These are phyloP conservation scores for Colletotrichum sp. DNA, from an alignment of 2,329 filamentous ascomycete genomes.

Conservation along the genomic window DNA sequence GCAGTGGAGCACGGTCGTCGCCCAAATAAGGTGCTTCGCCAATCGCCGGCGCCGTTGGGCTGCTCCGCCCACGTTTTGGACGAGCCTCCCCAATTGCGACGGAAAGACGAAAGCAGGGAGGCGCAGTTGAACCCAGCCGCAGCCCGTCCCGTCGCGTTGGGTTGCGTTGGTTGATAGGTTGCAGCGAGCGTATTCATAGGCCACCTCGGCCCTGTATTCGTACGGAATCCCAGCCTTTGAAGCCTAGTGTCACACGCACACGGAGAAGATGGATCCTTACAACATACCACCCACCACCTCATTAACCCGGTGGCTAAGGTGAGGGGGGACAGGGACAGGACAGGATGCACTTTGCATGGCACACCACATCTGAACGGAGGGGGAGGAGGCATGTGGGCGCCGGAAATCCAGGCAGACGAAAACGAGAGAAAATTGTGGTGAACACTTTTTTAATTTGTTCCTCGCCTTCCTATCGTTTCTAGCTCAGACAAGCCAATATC, in stretches of 20 bases:
- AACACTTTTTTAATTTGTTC: not conserved
- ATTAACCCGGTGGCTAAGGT: constrained; percentile 5
- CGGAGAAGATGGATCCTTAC: not conserved
- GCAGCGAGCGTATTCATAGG: not conserved
- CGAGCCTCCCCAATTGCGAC: constrained; percentile 1
- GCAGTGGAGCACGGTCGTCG: constrained; percentile 1
- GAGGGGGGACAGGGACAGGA: not conserved
- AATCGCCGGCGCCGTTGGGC: constrained; percentile 12
- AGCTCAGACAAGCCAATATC: not conserved
- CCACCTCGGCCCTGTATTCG: not conserved
- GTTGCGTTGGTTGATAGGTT: not conserved
- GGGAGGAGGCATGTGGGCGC: not conserved
- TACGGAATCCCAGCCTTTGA: not conserved
- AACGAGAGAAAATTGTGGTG: not conserved
- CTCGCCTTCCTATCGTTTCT: not conserved
- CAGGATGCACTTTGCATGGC: not conserved
- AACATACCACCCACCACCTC: not conserved
- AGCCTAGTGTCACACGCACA: not conserved
- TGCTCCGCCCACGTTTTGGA: constrained; percentile 11
- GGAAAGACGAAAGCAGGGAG: constrained; percentile 16
- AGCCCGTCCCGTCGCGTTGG: constrained; percentile 2
- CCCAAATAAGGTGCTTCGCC: not conserved
- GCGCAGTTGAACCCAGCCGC: constrained; percentile 7
- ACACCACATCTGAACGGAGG: not conserved
- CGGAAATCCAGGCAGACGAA: not conserved